A percentile compares a stretch with the other conserved stretches of the same genome.
These are phyloP conservation scores for Hymenoscyphus fraxineus DNA, from an alignment of 2,329 filamentous ascomycete species.

Conservation along the genomic window DNA sequence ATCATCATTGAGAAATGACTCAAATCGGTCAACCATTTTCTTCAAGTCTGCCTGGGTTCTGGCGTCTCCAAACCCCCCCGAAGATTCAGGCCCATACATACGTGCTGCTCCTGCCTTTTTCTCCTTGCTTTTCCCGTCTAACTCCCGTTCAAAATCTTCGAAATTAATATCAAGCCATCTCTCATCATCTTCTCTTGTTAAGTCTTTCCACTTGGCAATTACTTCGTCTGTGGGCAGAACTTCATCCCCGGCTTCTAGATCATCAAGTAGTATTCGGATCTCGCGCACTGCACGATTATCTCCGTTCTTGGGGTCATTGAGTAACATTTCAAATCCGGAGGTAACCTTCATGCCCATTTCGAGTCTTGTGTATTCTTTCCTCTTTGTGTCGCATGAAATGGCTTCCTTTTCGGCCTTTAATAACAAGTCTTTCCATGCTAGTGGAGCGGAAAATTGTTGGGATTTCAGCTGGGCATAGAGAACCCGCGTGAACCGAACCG, in stretches of 20 bases:
- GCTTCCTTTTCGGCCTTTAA: conserved; percentile 30
- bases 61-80: conserved; percentile 59
- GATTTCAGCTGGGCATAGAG: conserved; percentile 87
- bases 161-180: conserved; percentile 91
- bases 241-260: conserved; percentile 50
- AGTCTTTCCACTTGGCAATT: conserved; percentile 65
- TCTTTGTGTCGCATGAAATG: conserved; percentile 26
- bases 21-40: conserved; percentile 92
- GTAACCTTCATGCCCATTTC: conserved; percentile 86
- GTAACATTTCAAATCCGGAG: conserved; percentile 86
- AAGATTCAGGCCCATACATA: conserved; percentile 29
- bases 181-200: conserved; percentile 71
- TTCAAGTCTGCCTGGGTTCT: conserved; percentile 71
- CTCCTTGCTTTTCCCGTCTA: conserved; percentile 50
- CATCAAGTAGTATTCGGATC: conserved; percentile 69
- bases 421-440: conserved; percentile 44
- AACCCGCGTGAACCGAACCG: conserved; percentile 79
- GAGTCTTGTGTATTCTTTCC: conserved; percentile 30
- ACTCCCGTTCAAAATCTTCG: conserved; percentile 78
- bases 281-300: conserved; percentile 69
- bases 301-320: conserved; percentile 62
- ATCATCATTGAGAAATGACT: conserved; percentile 85
- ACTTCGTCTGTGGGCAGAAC: conserved; percentile 67
- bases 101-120: conserved; percentile 26
- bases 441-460: conserved; percentile 71